Percentiles rank a stretch among this genome's conserved stretches.
Conservation (phyloP, 257 asterid species). For the Cordia subcordata region DNA sequence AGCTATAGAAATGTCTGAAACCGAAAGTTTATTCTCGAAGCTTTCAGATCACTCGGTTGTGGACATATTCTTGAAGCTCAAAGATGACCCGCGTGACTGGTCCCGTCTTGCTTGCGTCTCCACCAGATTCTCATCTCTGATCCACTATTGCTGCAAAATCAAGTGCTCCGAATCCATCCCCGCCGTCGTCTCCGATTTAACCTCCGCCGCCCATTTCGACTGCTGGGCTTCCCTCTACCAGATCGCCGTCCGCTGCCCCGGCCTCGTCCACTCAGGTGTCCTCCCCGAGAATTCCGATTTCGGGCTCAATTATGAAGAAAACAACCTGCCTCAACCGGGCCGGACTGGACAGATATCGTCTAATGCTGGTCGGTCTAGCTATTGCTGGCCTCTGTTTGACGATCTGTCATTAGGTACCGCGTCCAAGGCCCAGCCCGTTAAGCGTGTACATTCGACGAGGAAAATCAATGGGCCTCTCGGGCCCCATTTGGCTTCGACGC, state of each 20-base stretch:
- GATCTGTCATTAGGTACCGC: constrained; percentile 64
- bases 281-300: constrained; percentile 80
- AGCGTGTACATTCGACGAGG: constrained; percentile 34
- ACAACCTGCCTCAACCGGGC: constrained; percentile 4
- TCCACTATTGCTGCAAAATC: constrained; percentile 56
- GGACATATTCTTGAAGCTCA: constrained; percentile 66
- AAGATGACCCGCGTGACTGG: constrained; percentile 83
- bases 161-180: constrained; percentile 65
- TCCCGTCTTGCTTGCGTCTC: constrained; percentile 77
- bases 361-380: constrained; percentile 19
- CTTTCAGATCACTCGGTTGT: constrained; percentile 77
- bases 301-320: constrained; percentile 46
- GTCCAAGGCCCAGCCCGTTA: constrained; percentile 16
- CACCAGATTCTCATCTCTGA: constrained; percentile 55
- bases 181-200: constrained; percentile 66
- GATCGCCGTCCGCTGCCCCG: constrained; percentile 85
- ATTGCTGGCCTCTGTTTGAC: constrained; percentile 79
- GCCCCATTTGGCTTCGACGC: constrained; percentile 63
- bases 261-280: constrained; percentile 75
- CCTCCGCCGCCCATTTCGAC: constrained; percentile 28
- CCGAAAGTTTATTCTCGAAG: constrained; percentile 46
- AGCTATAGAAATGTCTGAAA: too few relatives aligned
- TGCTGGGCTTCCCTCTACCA: constrained; percentile 79
- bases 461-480: constrained; percentile 36
- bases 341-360: constrained; percentile 17